These are phyloP conservation scores for Debaryomyces sp. DNA, from an alignment of 1,139 yeast genomes.

Conservation along the genomic window DNA sequence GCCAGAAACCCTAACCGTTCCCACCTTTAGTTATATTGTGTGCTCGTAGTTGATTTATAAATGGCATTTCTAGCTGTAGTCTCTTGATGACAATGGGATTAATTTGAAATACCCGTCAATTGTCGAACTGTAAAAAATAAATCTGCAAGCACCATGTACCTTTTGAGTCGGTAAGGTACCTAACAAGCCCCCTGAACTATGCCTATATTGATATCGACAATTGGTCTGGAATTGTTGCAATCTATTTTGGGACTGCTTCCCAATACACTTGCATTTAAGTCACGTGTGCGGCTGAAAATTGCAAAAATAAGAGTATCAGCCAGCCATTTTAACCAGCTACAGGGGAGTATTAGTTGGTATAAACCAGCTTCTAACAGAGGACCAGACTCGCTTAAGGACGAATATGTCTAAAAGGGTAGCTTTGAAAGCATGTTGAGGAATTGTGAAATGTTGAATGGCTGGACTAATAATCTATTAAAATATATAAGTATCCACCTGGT, in stretches of 20 bases:
- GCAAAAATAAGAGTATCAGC: constrained; percentile 2
- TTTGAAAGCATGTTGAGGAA: not conserved
- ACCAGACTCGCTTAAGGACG: not conserved
- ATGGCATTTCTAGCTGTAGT: not conserved
- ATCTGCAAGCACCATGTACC: not conserved
- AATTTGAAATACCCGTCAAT: not conserved
- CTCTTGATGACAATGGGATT: not conserved
- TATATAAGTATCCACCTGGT: not conserved
- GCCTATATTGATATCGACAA: not conserved
- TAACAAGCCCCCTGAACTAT: not conserved
- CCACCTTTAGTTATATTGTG: not conserved
- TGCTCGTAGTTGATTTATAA: not conserved
- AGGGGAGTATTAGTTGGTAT: not conserved
- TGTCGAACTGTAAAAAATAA: not conserved
- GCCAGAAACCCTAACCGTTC: not conserved
- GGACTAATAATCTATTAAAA: not conserved
- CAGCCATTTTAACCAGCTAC: constrained; percentile 8
- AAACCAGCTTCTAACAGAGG: not conserved
- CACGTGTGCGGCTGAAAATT: constrained; percentile 5
- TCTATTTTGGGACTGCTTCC: not conserved
- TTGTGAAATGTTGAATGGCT: not conserved
- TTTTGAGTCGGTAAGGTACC: not conserved
- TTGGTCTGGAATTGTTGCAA: not conserved
- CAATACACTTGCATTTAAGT: not conserved
- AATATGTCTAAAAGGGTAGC: not conserved